A percentile compares a stretch with the other conserved stretches of the same genome.
These are phyloP conservation scores for Vitis hybrid DNA, from an alignment of 177 flowering plant species.

Conservation along the genomic window DNA sequence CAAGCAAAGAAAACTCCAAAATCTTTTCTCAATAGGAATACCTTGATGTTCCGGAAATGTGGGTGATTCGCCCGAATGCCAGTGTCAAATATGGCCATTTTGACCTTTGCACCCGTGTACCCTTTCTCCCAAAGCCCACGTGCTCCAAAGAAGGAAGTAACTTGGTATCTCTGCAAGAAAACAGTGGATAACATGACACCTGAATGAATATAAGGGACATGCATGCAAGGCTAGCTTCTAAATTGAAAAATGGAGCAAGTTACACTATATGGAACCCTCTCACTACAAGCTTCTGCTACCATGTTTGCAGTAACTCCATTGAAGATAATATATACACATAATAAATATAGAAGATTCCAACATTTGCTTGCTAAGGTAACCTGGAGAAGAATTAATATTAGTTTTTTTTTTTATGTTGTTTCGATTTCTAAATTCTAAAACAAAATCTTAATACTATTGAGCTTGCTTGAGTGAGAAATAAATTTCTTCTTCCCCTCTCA, in stretches of 20 bases:
- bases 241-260: not conserved
- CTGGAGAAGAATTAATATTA: not conserved
- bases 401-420: too few species aligned
- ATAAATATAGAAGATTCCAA: not conserved
- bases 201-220: not conserved
- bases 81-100: conserved; percentile 98
- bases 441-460: too few species aligned
- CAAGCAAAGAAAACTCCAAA: not conserved
- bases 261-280: not conserved
- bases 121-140: conserved; percentile 87
- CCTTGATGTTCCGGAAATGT: conserved; percentile 97
- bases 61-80: conserved; percentile 95
- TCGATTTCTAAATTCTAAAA: too few species aligned
- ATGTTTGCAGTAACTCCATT: not conserved
- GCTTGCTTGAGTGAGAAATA: too few species aligned
- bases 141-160: conserved; percentile 95
- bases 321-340: not conserved
- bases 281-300: not conserved
- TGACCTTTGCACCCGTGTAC: conserved; percentile 85
- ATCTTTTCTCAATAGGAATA: conserved; percentile 13
- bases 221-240: not conserved
- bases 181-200: not conserved
- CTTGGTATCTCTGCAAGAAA: conserved; percentile 77
- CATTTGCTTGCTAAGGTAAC: not conserved
- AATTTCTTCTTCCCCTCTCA: too few species aligned